Evolutionary conservation across 1,284 basidiomycete genomes (phyloP).

Genomic region (Bjerkandera adusta): DNA sequence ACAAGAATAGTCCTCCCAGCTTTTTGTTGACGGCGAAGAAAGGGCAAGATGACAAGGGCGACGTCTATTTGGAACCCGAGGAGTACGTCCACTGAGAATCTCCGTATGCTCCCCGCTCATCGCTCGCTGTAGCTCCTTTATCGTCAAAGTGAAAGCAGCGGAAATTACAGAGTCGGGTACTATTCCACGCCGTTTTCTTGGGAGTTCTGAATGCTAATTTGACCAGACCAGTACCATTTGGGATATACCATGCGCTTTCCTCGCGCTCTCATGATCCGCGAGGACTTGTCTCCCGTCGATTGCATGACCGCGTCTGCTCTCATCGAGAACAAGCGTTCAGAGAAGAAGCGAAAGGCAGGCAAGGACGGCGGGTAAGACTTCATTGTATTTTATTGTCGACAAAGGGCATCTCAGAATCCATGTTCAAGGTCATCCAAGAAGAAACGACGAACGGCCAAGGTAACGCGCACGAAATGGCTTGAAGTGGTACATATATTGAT

Average conservation of each 20-base stretch:
- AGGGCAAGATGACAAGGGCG: slow-evolving; percentile 72
- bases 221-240: slow-evolving; percentile 71
- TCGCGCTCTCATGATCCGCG: slow-evolving; percentile 76
- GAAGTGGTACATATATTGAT: slow-evolving; percentile 47
- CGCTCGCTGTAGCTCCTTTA: slow-evolving; percentile 63
- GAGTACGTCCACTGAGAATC: slow-evolving; percentile 48
- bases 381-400: neutral
- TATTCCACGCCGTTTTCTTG: slow-evolving; percentile 13
- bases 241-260: slow-evolving; percentile 87
- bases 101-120: slow-evolving; percentile 4
- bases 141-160: slow-evolving; percentile 87
- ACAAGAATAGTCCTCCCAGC: slow-evolving; percentile 59
- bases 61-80: slow-evolving; percentile 77
- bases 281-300: slow-evolving; percentile 66
- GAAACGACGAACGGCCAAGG: slow-evolving; percentile 34
- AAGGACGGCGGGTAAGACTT: slow-evolving; percentile 51
- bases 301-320: slow-evolving; percentile 63
- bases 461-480: slow-evolving; percentile 42
- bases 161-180: slow-evolving; percentile 77
- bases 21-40: slow-evolving; percentile 61
- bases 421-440: slow-evolving; percentile 45
- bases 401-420: neutral
- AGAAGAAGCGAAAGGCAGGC: slow-evolving; percentile 72
- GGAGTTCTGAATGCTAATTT: neutral
- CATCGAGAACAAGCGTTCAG: slow-evolving; percentile 55